phyloP scores from a whole-genome alignment of 257 asterid species.

The Capsicum pubescens region DNA sequence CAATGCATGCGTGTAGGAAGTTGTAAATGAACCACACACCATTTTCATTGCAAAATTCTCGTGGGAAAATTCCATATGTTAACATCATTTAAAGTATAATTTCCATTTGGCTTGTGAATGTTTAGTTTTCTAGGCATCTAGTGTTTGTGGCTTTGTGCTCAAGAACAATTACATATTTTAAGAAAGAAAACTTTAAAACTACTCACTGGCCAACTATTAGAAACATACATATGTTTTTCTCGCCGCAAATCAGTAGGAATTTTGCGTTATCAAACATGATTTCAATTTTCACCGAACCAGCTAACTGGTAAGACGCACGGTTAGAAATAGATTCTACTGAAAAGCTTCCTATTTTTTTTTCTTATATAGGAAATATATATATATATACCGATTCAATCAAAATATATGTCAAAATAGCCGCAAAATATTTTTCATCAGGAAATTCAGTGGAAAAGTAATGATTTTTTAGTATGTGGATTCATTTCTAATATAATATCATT shows the following conservation, averaged over 20 bases:
- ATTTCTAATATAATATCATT: not conserved
- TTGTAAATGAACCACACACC: not conserved
- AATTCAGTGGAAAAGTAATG: too few species aligned
- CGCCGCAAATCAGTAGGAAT: too few species aligned
- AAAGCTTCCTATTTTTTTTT: too few species aligned
- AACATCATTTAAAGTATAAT: conserved; percentile 15
- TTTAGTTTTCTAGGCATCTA: not conserved
- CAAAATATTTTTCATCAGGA: too few species aligned
- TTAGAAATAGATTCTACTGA: too few species aligned
- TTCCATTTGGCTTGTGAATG: not conserved
- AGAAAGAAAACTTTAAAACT: not conserved
- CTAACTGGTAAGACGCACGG: too few species aligned
- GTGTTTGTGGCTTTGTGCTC: conserved; percentile 12
- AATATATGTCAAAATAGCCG: too few species aligned
- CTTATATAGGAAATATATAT: too few species aligned
- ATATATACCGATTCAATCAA: too few species aligned
- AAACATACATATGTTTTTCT: too few species aligned
- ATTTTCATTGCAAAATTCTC: not conserved
- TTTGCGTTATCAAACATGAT: too few species aligned
- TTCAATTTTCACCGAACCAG: too few species aligned
- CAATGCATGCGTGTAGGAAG: not conserved
- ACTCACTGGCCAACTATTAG: not conserved
- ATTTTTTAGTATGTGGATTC: not conserved
- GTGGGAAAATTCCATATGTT: not conserved
- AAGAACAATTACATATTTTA: not conserved